Base-by-base conservation (phyloP, 441 rosid species). In the Biscutella laevigata region DNA sequence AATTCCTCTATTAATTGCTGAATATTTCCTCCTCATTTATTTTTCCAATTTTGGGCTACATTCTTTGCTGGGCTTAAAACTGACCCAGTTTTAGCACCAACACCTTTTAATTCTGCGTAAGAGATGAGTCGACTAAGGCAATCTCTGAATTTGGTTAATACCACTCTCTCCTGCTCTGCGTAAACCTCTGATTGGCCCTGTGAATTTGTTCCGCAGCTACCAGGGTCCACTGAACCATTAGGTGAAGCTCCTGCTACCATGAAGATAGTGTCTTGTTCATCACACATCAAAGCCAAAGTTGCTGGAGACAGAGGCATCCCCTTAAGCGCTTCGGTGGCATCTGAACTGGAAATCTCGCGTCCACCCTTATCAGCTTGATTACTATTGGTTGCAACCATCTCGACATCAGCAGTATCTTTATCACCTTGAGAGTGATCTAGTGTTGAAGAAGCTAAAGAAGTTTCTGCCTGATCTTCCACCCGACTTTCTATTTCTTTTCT, bases 271-370 rank as follows among this genome's bases (percentile, higher is more conserved):
- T 71, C 76, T 44, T 71, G 74, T 57, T 74, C 79, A 58, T 74
- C 74, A 46, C 79, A 94, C 99, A 94, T 86, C 71, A 94, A 79
- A 47, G 85, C 97, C 81, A 94, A 75, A 36, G 99, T 86, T 69
- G 89, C 96, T 28, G 99, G 99, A 64, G 96, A 94, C 81, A 89
- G 74, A 4, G 97, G 96, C 62, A 85, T 79, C 40, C 63, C 79
- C 71, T 80, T 81, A 38, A 77, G 74, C 35, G 61, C 71, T 65
- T 81, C 84, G 34, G 59, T 70, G 24, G 81, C 77, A 55, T 80
- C 91, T 11, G 74, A 73, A 41, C 54, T 68, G 22, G 74, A 74
- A 57, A 75, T 77, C 44, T 75, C 82, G 17, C 64, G 68, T 41
- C 64, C 74, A 62, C 24, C 44, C 74, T 77, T 84, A 67, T 84